Evolutionary conservation across 2,329 filamentous ascomycete genomes (phyloP), one percentile per base, ranked within the genome.

Genomic region (Botryosphaeria agaves): DNA sequence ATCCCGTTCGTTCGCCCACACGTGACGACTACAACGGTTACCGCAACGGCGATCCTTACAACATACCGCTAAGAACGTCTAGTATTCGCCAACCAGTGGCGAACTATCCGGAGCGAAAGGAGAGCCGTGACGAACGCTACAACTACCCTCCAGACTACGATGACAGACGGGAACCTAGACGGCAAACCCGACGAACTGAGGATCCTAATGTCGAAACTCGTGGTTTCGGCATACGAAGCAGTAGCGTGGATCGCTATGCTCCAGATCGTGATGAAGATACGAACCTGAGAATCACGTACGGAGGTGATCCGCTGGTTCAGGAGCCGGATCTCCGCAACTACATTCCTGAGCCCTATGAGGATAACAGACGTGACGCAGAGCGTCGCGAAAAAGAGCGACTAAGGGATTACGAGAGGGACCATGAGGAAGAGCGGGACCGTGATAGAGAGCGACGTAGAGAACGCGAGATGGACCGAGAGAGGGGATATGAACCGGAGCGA

Each of bases 91-190:
- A 55, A 19, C 49, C 58, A 8, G 51, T 60, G 3, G 46, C 58
- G 11, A 39, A 66, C 4, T 61, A 66, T 37, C 64, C 66, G 36
- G 57, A 59, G 12, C 60, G 62, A 26, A 51, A 55, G 31, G 57
- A 59, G 30, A 50, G 42, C 24, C 58, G 51, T 39, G 56, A 46
- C n/a, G n/a, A n/a, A n/a, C n/a, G n/a, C n/a, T n/a, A n/a, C n/a
- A n/a, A n/a, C n/a, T n/a, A n/a, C n/a, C n/a, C n/a, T n/a, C n/a
- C n/a, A n/a, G 56, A 60, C 34, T 56, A 59, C 14, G 53, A 57
- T 29, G 53, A 59, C 30, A 50, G 53, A 11, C 51, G 51, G 29
- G 48, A 51, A 25, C 41, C 45, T 40, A 41, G 53, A 40, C 52
- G 54, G 29, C 42, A 57, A 41, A 18, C 41, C 31, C 39, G 45